Evolutionary conservation across 2,329 filamentous ascomycete genomes (phyloP).

Genomic region (Talaromyces sp.): DNA sequence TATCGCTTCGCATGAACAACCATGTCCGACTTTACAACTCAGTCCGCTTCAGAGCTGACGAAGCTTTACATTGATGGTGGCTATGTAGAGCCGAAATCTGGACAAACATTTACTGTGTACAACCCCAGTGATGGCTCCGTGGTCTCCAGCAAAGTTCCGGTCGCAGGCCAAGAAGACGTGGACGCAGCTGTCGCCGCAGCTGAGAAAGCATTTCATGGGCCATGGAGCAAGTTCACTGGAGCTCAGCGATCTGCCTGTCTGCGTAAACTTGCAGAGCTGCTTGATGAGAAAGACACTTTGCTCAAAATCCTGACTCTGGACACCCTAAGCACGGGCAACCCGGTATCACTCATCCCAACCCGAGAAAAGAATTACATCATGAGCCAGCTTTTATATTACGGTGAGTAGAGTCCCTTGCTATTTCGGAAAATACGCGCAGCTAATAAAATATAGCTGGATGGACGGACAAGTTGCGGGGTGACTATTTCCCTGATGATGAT

Average conservation of each 20-base stretch:
- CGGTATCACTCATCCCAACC: constrained; percentile 6
- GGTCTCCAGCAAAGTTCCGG: not conserved
- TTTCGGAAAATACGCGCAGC: not conserved
- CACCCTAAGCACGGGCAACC: constrained; percentile 13
- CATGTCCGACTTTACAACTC: not conserved
- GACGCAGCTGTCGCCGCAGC: constrained; percentile 2
- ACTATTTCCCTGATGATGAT: constrained; percentile 10
- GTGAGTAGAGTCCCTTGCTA: not conserved
- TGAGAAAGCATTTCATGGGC: constrained; percentile 4
- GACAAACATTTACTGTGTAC: constrained; percentile 1
- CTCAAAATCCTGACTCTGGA: constrained; percentile 12
- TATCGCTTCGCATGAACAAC: not conserved
- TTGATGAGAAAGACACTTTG: constrained; percentile 7
- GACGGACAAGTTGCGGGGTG: constrained; percentile 10
- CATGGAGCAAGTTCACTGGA: constrained; percentile 12
- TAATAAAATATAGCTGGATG: constrained; percentile 9
- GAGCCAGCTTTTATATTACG: constrained; percentile 1
- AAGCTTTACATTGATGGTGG: constrained; percentile 3
- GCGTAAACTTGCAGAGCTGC: constrained; percentile 8
- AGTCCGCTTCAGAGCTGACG: not conserved
- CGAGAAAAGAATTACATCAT: constrained; percentile 1
- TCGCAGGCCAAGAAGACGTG: constrained; percentile 1
- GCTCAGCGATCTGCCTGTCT: constrained; percentile 10
- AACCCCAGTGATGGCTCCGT: constrained; percentile 5
- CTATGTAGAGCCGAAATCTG: not conserved